These are phyloP conservation scores for Lodderomyces margitis DNA, from an alignment of 1,139 yeast species.

Conservation along the genomic window DNA sequence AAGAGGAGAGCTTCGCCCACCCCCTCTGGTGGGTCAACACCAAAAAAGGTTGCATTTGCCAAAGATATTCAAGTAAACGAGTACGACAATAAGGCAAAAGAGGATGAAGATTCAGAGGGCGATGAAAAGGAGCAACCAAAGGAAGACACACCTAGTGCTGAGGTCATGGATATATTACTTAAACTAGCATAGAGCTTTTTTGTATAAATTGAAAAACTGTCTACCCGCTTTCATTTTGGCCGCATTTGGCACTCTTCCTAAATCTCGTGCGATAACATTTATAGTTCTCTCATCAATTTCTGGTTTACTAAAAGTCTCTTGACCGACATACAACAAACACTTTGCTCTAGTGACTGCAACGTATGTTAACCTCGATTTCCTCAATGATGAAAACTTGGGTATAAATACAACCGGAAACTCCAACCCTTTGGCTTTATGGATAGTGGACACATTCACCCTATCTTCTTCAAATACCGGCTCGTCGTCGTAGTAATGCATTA, in stretches of 20 bases:
- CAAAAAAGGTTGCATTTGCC: constrained; percentile 45
- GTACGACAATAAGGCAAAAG: constrained; percentile 37
- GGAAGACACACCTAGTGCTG: constrained; percentile 12
- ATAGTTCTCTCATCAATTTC: constrained; percentile 4
- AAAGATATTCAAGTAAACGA: constrained; percentile 48
- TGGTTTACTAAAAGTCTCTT: neutral
- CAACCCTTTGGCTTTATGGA: constrained; percentile 70
- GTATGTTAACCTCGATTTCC: constrained; percentile 39
- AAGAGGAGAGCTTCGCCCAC: constrained; percentile 22
- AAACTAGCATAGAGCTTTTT: constrained; percentile 24
- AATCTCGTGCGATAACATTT: constrained; percentile 9
- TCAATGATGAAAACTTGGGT: constrained; percentile 34
- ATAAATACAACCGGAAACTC: constrained; percentile 71
- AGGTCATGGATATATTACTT: constrained; percentile 34
- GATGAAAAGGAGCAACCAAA: constrained; percentile 33
- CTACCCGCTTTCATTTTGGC: constrained; percentile 7
- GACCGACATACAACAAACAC: constrained; percentile 41
- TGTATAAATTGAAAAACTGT: constrained; percentile 6
- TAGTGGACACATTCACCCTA: constrained; percentile 53
- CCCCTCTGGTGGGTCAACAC: constrained; percentile 29
- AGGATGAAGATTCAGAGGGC: constrained; percentile 7
- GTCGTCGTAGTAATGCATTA: constrained; percentile 35
- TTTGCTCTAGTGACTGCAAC: constrained; percentile 69
- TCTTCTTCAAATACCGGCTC: constrained; percentile 33
- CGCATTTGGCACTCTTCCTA: constrained; percentile 9